Base-by-base conservation (phyloP, 106 monocot species). In the Dendrobium officinale region DNA sequence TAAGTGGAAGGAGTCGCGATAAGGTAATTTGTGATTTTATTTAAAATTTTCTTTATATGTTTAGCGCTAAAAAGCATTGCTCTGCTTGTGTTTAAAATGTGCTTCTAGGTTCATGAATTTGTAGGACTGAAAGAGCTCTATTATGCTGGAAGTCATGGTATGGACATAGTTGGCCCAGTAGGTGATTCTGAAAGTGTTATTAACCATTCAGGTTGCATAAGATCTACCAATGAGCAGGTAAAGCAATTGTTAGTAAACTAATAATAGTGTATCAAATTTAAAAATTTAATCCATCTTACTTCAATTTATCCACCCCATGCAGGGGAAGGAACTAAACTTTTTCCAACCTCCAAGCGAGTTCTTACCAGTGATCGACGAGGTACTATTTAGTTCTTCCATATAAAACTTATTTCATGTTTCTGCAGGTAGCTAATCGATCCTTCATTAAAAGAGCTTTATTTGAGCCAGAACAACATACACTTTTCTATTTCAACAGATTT, bases 101-200 rank as follows among this genome's bases (percentile, higher is more conserved):
- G 9, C 11, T 79, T 84, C 24, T 85, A 95, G 92, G 95, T 95
- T 33, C 89, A 54, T 81, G 91, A 87, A 26, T 95, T 95, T 42
- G 84, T 95, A 67, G 88, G 89, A 81, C 84, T 95, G 81, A 79
- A 77, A 47, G 91, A 95, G 75, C 82, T 93, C 1, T 86, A 92
- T 84, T 95, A 95, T 82, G 95, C 92, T 81, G 95, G 95, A 78
- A 92, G 92, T 79, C 95, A 95, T 83, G 95, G 92, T 73, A 95
- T 95, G 95, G 95, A 95, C 84, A 95, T 95, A 78, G 82, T 95
- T 82, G 88, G 91, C 75, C 95, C 95, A 77, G 88, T 93, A 9
- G 85, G 85, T 48, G 73, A 82, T 45, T 80, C 83, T 43, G 80
- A 56, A 16, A 45, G 84, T 18, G 66, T 67, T 56, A 29, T 58